phyloP scores from a whole-genome alignment of 192 early-diverging fungal species.

The Podila horticola region DNA sequence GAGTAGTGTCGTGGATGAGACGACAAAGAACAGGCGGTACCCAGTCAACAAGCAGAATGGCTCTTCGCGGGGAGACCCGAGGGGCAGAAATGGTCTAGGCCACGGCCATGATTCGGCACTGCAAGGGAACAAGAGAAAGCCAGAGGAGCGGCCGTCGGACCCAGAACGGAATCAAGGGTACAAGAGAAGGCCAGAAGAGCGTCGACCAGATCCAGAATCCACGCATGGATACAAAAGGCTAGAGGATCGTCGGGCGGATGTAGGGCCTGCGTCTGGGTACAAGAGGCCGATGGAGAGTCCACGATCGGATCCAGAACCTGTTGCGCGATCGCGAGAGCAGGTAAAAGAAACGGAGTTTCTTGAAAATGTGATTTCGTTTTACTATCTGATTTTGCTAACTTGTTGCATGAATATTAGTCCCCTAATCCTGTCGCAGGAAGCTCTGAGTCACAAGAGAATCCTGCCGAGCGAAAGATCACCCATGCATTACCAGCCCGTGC shows the following conservation, averaged over 20 bases:
- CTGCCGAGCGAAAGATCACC: background rate
- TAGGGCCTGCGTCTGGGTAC: background rate
- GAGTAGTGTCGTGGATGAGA: background rate
- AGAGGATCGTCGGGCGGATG: background rate
- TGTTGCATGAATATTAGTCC: background rate
- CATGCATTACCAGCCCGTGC: conserved; percentile 7
- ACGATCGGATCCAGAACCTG: background rate
- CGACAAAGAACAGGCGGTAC: no score
- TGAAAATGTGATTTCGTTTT: no score
- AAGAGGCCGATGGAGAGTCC: background rate
- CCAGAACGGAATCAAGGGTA: background rate
- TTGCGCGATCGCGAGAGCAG: no score
- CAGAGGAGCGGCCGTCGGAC: background rate
- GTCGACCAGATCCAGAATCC: background rate
- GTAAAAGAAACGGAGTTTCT: no score
- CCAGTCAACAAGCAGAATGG: background rate
- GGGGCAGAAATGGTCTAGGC: background rate
- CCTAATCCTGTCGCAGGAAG: background rate
- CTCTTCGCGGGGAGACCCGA: background rate
- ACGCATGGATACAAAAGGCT: background rate
- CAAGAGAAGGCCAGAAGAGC: background rate
- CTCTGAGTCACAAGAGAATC: background rate
- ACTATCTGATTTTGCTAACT: no score
- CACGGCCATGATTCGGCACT: background rate
- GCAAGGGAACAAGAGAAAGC: background rate